A percentile compares a stretch with the other conserved stretches of the same genome.
Conservation (phyloP, 805 yeast genomes). For the Candida ovalis region DNA sequence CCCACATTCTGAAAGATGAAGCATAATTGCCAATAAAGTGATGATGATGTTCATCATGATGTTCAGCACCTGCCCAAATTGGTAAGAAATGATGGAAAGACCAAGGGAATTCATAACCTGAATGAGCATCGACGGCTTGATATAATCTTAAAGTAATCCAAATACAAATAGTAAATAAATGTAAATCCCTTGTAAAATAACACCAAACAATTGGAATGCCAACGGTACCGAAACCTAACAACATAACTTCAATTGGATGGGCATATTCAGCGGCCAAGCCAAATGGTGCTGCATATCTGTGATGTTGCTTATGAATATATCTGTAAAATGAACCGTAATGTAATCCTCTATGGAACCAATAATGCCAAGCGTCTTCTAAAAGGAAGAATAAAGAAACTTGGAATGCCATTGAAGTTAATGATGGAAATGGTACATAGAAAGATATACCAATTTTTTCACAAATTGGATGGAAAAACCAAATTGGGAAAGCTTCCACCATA, state of each 20-base stretch:
- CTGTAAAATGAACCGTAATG: slow-evolving; percentile 89
- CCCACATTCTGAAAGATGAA: slow-evolving; percentile 96
- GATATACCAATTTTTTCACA: slow-evolving; percentile 78
- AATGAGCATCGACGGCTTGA: slow-evolving; percentile 97
- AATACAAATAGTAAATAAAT: slow-evolving; percentile 79
- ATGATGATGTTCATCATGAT: slow-evolving; percentile 96
- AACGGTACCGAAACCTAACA: slow-evolving; percentile 92
- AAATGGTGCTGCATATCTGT: slow-evolving; percentile 96
- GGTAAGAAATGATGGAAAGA: slow-evolving; percentile 89
- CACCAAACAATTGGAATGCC: slow-evolving; percentile 91
- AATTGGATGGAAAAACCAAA: slow-evolving; percentile 95
- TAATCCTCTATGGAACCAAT: slow-evolving; percentile 88
- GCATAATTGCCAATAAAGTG: slow-evolving; percentile 95
- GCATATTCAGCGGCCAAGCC: slow-evolving; percentile 98
- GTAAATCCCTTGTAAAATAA: slow-evolving; percentile 69
- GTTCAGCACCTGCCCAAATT: slow-evolving; percentile 98
- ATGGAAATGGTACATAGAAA: slow-evolving; percentile 83
- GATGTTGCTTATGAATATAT: slow-evolving; percentile 95
- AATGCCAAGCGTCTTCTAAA: slow-evolving; percentile 94
- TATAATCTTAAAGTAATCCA: slow-evolving; percentile 88
- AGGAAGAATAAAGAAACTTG: slow-evolving; percentile 80
- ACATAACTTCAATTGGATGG: slow-evolving; percentile 89
- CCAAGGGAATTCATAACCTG: slow-evolving; percentile 98
- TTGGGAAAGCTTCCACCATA: slow-evolving; percentile 91
- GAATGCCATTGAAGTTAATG: slow-evolving; percentile 47